Percentiles rank a stretch among this genome's conserved stretches.
phyloP scores from a whole-genome alignment of 108 stramenopile genomes.

The Fragilaria crotonensis region DNA sequence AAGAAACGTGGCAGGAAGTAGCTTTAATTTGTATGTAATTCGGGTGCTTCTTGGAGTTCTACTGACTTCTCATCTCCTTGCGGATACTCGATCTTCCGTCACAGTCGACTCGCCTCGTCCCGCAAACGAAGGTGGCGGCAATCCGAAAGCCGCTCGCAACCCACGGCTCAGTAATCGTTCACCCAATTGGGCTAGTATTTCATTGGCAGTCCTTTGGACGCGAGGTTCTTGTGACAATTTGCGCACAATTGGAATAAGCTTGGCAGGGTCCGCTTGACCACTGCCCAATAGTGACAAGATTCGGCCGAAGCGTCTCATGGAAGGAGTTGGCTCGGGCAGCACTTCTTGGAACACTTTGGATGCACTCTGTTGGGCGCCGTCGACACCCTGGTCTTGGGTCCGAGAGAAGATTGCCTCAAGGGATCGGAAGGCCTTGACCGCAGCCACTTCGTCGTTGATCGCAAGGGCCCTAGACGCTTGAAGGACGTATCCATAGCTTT shows the following conservation, averaged over 20 bases:
- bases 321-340: constrained; percentile 57
- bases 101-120: not conserved
- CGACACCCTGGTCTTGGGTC: constrained; percentile 11
- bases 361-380: constrained; percentile 17
- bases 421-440: constrained; percentile 57
- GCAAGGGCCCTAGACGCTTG: constrained; percentile 48
- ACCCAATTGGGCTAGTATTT: constrained; percentile 62
- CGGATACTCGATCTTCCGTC: constrained; percentile 2
- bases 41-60: too few species aligned
- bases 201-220: constrained; percentile 56
- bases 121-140: constrained; percentile 51
- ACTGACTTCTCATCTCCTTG: too few species aligned
- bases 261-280: constrained; percentile 40
- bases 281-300: constrained; percentile 46
- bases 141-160: constrained; percentile 62
- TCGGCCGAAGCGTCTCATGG: constrained; percentile 58
- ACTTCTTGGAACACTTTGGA: constrained; percentile 29
- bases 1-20: constrained; percentile 12
- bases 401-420: constrained; percentile 31
- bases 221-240: constrained; percentile 68
- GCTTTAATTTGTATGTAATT: too few species aligned
- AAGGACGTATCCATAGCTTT: constrained; percentile 51
- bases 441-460: constrained; percentile 57
- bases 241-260: constrained; percentile 57
- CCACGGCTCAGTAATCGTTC: constrained; percentile 63